phyloP scores from a whole-genome alignment of 257 asterid species.

The Solanum pennellii region DNA sequence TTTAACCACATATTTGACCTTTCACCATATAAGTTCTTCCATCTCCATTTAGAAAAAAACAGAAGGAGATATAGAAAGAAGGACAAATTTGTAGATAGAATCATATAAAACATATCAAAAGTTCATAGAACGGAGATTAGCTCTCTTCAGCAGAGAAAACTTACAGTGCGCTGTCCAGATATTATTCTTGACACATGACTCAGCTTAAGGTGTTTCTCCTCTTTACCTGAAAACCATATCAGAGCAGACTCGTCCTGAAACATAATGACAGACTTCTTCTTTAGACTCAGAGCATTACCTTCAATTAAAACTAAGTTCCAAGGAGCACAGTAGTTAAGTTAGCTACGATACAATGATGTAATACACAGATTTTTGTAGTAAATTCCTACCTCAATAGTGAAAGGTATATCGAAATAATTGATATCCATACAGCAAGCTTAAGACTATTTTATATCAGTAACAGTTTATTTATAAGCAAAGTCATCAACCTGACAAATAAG shows the following conservation, averaged over 20 bases:
- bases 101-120: not conserved
- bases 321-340: not conserved
- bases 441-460: not conserved
- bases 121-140: not conserved
- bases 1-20: not conserved
- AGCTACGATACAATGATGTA: not conserved
- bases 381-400: not conserved
- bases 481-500: not conserved
- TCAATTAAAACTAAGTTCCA: not conserved
- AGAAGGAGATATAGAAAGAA: not conserved
- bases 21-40: not conserved
- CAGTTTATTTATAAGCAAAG: not conserved
- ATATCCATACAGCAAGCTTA: not conserved
- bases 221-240: conserved; percentile 93
- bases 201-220: conserved; percentile 83
- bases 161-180: conserved; percentile 96
- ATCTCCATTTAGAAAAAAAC: not conserved
- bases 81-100: not conserved
- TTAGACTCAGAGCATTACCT: not conserved
- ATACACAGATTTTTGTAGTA: not conserved
- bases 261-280: not conserved
- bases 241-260: conserved; percentile 86
- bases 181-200: conserved; percentile 85
- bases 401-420: not conserved
- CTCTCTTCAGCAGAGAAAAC: conserved; percentile 16